Percentiles rank a stretch among this genome's conserved stretches.
These are phyloP conservation scores for Saccharomycopsis hybrid DNA, from an alignment of 1,139 yeast species.

Conservation along the genomic window DNA sequence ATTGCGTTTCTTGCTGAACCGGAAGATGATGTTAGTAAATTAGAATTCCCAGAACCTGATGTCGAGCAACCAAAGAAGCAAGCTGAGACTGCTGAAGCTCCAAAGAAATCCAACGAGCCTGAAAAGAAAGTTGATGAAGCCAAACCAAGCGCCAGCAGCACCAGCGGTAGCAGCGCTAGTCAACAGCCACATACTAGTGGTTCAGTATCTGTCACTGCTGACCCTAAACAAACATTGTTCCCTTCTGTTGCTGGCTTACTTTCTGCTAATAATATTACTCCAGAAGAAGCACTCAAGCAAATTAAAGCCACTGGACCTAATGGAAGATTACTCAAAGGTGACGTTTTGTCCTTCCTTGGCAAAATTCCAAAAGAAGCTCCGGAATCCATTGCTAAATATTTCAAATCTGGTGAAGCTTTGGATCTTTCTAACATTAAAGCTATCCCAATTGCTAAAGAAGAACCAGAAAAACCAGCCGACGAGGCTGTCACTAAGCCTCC, in stretches of 20 bases:
- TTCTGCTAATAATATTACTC: constrained; percentile 52
- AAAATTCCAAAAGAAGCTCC: constrained; percentile 53
- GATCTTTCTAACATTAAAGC: constrained; percentile 67
- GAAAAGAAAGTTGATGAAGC: constrained; percentile 14
- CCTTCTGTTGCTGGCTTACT: constrained; percentile 78
- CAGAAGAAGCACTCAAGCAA: constrained; percentile 60
- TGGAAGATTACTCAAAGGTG: constrained; percentile 86
- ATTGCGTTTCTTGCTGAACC: constrained; percentile 87
- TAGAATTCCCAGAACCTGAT: constrained; percentile 52
- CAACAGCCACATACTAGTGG: constrained; percentile 18
- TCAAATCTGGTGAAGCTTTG: constrained; percentile 55
- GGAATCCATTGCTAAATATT: constrained; percentile 44
- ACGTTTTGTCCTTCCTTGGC: constrained; percentile 80
- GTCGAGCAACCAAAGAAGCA: constrained; percentile 26
- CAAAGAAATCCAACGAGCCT: constrained; percentile 23
- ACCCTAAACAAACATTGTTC: constrained; percentile 57
- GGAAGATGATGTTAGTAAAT: constrained; percentile 66
- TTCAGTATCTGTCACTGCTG: constrained; percentile 35
- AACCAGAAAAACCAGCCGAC: constrained; percentile 29
- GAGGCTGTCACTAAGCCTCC: constrained; percentile 24
- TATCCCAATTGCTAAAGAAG: constrained; percentile 33
- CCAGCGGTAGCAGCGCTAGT: constrained; percentile 12
- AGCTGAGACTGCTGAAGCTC: constrained; percentile 24
- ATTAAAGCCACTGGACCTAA: constrained; percentile 85
- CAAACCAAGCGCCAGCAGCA: constrained; percentile 8